Percentiles rank a stretch among this genome's conserved stretches.
Conservation (phyloP, 768 basidiomycete genomes). For the Termitomyces sp. region DNA sequence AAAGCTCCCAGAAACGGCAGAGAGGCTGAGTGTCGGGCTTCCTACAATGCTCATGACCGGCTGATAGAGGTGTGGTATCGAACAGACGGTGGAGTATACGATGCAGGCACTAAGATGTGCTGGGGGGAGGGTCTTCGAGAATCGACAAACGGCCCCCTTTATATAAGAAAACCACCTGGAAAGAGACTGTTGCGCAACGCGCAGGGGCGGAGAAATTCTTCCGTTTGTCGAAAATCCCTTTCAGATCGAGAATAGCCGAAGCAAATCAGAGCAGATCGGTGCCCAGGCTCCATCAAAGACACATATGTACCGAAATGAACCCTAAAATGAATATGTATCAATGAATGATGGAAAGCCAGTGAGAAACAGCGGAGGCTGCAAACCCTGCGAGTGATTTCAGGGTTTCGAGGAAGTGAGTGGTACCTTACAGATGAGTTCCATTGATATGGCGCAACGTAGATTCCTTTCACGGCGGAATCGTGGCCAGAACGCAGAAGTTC, state of each 20-base stretch:
- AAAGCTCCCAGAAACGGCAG: constrained; percentile 31
- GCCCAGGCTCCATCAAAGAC: constrained; percentile 4
- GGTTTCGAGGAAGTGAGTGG: constrained; percentile 3
- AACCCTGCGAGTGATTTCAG: constrained; percentile 1
- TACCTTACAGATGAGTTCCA: background rate
- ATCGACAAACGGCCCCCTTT: constrained; percentile 1
- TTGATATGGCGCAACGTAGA: constrained; percentile 1
- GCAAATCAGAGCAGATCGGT: background rate
- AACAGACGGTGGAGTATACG: background rate
- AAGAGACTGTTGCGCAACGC: constrained; percentile 5
- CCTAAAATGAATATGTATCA: too few relatives aligned
- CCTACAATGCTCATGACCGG: constrained; percentile 11
- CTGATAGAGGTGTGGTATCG: background rate
- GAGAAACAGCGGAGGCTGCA: constrained; percentile 1
- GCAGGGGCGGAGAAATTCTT: constrained; percentile 1
- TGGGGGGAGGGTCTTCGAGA: background rate
- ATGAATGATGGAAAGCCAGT: background rate
- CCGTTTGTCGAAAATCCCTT: background rate
- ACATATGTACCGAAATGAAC: background rate
- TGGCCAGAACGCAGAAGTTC: background rate
- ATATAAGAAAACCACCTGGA: background rate
- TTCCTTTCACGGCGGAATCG: background rate
- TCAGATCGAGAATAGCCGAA: constrained; percentile 3
- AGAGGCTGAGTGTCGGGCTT: constrained; percentile 28
- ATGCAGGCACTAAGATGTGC: background rate